Conservation (phyloP, 2,329 filamentous ascomycete genomes). For the Cylindrodendrum hubeiense region DNA sequence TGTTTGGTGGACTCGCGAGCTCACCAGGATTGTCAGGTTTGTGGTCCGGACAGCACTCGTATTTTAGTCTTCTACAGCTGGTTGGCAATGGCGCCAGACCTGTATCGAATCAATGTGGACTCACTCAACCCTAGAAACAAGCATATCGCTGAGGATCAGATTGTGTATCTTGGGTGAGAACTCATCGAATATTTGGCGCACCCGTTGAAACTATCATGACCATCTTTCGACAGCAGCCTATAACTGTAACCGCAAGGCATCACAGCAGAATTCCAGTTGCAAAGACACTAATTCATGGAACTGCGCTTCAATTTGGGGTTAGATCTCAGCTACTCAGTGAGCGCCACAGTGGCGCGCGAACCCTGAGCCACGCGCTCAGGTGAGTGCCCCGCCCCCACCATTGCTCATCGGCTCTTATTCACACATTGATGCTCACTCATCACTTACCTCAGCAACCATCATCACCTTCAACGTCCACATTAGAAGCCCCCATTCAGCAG, state of each 20-base stretch:
- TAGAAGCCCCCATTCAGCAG: neutral
- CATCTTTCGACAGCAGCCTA: no score
- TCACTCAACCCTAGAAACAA: neutral
- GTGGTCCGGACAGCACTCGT: no score
- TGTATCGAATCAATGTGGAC: neutral
- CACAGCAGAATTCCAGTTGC: no score
- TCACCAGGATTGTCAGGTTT: no score
- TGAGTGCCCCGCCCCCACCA: no score
- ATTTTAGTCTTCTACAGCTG: no score
- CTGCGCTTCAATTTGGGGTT: no score
- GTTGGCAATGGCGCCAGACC: neutral
- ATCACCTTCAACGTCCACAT: neutral
- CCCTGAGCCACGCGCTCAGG: conserved; percentile 1
- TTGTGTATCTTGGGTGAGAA: neutral
- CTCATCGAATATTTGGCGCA: neutral
- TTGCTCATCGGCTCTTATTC: conserved; percentile 9
- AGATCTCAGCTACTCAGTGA: neutral
- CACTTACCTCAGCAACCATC: conserved; percentile 14
- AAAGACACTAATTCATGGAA: no score
- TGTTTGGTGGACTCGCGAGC: no score
- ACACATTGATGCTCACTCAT: conserved; percentile 11
- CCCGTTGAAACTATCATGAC: no score
- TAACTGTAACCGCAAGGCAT: no score
- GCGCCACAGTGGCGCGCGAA: conserved; percentile 14
- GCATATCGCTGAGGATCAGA: neutral